phyloP scores from a whole-genome alignment of 1,139 yeast genomes.

The Debaryomyces robertsiae region DNA sequence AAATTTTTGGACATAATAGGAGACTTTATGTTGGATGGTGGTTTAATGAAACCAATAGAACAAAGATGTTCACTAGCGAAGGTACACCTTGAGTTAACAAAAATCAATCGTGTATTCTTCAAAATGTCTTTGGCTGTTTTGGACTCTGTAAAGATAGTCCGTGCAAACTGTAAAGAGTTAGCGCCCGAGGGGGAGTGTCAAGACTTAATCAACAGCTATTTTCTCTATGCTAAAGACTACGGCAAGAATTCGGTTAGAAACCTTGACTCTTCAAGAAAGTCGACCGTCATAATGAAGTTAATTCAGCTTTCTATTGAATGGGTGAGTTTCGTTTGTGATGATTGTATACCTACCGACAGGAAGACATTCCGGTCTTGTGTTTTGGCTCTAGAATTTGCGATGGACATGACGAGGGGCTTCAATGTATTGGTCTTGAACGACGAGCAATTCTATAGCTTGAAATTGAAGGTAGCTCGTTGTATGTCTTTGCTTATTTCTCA shows the following conservation, averaged over 20 bases:
- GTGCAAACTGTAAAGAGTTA: conserved; percentile 42
- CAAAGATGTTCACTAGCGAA: conserved; percentile 71
- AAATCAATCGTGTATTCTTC: conserved; percentile 68
- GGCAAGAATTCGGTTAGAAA: conserved; percentile 72
- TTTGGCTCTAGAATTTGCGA: conserved; percentile 90
- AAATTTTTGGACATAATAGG: conserved; percentile 55
- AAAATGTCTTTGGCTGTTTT: conserved; percentile 69
- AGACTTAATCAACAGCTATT: conserved; percentile 75
- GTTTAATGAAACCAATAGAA: conserved; percentile 45
- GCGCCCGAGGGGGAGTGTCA: conserved; percentile 61
- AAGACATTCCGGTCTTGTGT: conserved; percentile 97
- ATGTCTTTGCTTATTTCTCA: conserved; percentile 93
- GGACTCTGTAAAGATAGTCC: conserved; percentile 60
- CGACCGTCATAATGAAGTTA: conserved; percentile 70
- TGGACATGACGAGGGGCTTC: conserved; percentile 92
- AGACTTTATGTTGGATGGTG: conserved; percentile 52
- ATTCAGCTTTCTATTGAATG: conserved; percentile 82
- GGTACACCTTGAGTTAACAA: conserved; percentile 74
- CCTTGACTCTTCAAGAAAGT: conserved; percentile 66
- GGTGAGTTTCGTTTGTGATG: conserved; percentile 92
- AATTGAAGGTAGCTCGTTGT: conserved; percentile 89
- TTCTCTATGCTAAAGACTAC: conserved; percentile 80
- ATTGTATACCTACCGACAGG: conserved; percentile 88
- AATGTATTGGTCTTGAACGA: conserved; percentile 81
- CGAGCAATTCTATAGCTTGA: conserved; percentile 70